Conservation (phyloP, 768 basidiomycete species). For the Kwoniella europaea region DNA sequence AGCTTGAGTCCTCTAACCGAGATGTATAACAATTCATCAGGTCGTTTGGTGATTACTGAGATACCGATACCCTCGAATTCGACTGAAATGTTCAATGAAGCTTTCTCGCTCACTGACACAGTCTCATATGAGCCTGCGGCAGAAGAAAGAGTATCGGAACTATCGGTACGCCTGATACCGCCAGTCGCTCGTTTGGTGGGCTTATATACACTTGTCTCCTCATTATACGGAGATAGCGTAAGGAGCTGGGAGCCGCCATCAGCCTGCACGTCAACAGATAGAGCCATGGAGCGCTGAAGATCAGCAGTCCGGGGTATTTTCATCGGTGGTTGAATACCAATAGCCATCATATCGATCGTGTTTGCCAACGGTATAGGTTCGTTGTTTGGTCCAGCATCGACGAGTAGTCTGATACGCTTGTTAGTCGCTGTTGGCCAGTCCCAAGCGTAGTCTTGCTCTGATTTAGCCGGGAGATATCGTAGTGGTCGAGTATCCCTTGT, state of each 20-base stretch:
- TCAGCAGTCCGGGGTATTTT: conserved; percentile 57
- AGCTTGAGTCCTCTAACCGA: conserved; percentile 78
- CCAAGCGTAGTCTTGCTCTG: conserved; percentile 80
- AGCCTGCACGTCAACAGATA: conserved; percentile 91
- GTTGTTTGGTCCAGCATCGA: conserved; percentile 61
- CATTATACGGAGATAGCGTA: conserved; percentile 82
- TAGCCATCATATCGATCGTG: conserved; percentile 88
- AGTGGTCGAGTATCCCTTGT: conserved; percentile 27
- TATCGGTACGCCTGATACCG: conserved; percentile 67
- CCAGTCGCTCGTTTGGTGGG: conserved; percentile 65
- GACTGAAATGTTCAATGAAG: conserved; percentile 70
- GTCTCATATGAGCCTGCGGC: conserved; percentile 77
- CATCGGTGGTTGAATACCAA: conserved; percentile 88
- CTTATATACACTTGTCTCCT: conserved; percentile 85
- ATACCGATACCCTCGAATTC: conserved; percentile 89
- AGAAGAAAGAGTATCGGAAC: conserved; percentile 66
- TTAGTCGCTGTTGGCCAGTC: conserved; percentile 83
- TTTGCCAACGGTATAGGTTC: conserved; percentile 62
- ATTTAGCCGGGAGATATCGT: conserved; percentile 61
- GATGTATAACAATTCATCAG: conserved; percentile 88
- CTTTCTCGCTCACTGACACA: conserved; percentile 71
- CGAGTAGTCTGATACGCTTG: conserved; percentile 74
- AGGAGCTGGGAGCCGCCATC: conserved; percentile 83
- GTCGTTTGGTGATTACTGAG: conserved; percentile 83
- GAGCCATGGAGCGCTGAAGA: conserved; percentile 65